A percentile compares a stretch with the other conserved stretches of the same genome.
Evolutionary conservation across 164 flowering plant genomes (phyloP).

Genomic region (Litsea cubeba): DNA sequence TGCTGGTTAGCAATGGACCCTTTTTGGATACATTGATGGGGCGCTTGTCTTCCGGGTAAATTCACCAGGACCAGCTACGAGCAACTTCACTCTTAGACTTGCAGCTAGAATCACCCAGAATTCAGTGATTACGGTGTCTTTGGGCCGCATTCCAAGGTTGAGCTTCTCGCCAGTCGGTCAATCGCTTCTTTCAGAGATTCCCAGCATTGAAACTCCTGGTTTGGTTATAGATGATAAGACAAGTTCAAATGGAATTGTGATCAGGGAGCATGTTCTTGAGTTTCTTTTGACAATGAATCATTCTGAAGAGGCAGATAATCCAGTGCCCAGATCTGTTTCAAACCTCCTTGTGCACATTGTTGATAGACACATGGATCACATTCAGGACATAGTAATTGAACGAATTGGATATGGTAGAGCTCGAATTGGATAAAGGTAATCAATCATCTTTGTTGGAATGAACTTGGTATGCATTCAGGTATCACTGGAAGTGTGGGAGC

Average conservation of each 20-base stretch:
- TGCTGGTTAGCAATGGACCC: slow-evolving; percentile 91
- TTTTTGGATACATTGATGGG: slow-evolving; percentile 96
- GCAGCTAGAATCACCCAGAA: slow-evolving; percentile 87
- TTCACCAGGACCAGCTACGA: slow-evolving; percentile 87
- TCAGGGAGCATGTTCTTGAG: slow-evolving; percentile 95
- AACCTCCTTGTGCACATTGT: slow-evolving; percentile 84
- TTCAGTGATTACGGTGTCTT: slow-evolving; percentile 84
- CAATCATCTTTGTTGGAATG: too few species aligned
- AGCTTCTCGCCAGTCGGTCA: slow-evolving; percentile 73
- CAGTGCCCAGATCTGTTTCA: slow-evolving; percentile 78
- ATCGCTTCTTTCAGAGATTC: slow-evolving; percentile 87
- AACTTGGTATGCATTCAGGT: too few species aligned
- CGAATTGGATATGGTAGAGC: slow-evolving; percentile 89
- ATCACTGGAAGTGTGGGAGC: too few species aligned
- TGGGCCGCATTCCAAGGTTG: slow-evolving; percentile 92
- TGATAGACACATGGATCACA: slow-evolving; percentile 91
- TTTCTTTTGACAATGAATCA: slow-evolving; percentile 95
- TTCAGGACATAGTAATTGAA: slow-evolving; percentile 85
- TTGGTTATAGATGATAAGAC: slow-evolving; percentile 30
- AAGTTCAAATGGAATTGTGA: slow-evolving; percentile 51
- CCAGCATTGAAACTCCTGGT: slow-evolving; percentile 68
- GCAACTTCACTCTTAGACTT: slow-evolving; percentile 72
- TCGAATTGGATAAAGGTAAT: slow-evolving; percentile 91
- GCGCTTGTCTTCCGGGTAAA: slow-evolving; percentile 90
- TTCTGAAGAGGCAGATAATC: slow-evolving; percentile 97